These are phyloP conservation scores for Trametes coccinea DNA, from an alignment of 768 basidiomycete species.

Conservation along the genomic window DNA sequence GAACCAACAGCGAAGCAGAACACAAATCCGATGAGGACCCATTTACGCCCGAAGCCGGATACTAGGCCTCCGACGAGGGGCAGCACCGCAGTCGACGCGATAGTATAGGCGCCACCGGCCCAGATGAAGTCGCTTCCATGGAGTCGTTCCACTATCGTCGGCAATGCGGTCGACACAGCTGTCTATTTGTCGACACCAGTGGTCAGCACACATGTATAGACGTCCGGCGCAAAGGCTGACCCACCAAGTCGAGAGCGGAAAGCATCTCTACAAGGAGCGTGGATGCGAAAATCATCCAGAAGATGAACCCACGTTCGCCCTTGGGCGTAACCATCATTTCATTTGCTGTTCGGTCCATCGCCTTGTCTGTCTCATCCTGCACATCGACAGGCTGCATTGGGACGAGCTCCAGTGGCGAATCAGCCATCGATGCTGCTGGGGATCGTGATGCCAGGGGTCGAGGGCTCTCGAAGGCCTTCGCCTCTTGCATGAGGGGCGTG, in stretches of 20 bases:
- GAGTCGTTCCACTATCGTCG: constrained; percentile 18
- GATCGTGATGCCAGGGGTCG: no score
- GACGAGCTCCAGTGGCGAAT: no score
- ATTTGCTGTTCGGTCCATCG: no score
- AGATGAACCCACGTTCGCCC: constrained; percentile 4
- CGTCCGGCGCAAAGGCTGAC: neutral
- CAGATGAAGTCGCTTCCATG: constrained; percentile 28
- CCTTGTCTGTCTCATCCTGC: no score
- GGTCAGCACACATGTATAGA: neutral
- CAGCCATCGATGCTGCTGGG: no score
- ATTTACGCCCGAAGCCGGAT: constrained; percentile 10
- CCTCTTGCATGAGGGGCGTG: no score
- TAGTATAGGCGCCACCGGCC: constrained; percentile 36
- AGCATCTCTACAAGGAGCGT: constrained; percentile 16
- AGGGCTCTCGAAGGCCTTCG: no score
- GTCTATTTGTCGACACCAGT: neutral
- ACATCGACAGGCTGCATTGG: no score
- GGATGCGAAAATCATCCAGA: constrained; percentile 20
- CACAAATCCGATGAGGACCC: constrained; percentile 32
- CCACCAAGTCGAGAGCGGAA: constrained; percentile 19
- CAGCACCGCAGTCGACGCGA: constrained; percentile 38
- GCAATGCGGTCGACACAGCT: constrained; percentile 27
- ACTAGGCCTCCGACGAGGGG: constrained; percentile 36
- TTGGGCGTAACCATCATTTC: no score
- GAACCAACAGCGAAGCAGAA: constrained; percentile 40